A percentile compares a stretch with the other conserved stretches of the same genome.
These are phyloP conservation scores for Carex pumila DNA, from an alignment of 176 grass and related monocot genomes.

Conservation along the genomic window DNA sequence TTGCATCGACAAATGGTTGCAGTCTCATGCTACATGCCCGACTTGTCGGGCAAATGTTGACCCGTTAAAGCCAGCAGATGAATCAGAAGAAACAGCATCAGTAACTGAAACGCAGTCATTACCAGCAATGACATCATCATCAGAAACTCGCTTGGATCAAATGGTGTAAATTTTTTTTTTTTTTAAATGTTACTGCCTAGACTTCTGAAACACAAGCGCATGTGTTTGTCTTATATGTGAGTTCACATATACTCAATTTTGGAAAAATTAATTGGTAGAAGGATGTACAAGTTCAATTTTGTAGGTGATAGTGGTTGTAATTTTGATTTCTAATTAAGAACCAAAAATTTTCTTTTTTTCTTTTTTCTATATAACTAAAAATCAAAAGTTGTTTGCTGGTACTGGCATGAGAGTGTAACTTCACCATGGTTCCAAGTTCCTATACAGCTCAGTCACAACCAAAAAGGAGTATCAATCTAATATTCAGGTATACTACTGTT, in stretches of 20 bases:
- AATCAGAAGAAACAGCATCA: not conserved
- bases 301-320: conserved; percentile 6
- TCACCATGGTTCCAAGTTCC: not conserved
- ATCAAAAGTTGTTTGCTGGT: not conserved
- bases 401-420: not conserved
- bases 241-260: not conserved
- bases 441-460: not conserved
- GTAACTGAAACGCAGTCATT: not conserved
- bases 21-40: conserved; percentile 30
- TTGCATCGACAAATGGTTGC: conserved; percentile 27
- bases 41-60: conserved; percentile 28
- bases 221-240: not conserved
- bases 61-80: not conserved
- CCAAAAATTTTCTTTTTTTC: not conserved
- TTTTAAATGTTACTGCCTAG: not conserved
- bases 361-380: not conserved
- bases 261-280: not conserved
- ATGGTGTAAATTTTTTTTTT: not conserved
- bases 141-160: not conserved
- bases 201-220: not conserved
- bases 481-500: not conserved
- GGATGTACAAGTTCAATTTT: not conserved
- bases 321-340: not conserved
- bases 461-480: not conserved
- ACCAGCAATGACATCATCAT: not conserved